Evolutionary conservation across 2,329 filamentous ascomycete genomes (phyloP), one percentile per base, ranked within the genome.

Genomic region (Daldinia sp.): DNA sequence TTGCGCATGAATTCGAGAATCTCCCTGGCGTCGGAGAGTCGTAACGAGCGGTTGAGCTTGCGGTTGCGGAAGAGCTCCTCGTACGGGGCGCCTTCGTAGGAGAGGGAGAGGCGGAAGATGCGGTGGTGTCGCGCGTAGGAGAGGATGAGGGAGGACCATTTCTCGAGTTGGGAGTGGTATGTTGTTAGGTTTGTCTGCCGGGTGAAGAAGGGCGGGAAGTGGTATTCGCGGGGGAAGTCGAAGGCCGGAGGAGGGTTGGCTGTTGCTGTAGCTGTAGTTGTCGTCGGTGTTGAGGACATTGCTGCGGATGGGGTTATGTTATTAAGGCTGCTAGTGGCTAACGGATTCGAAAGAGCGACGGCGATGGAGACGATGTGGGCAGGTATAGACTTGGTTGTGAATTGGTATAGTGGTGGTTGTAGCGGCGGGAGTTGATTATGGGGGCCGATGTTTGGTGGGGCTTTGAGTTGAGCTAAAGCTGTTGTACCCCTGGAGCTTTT

Each of bases 91-190:
- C 60, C 60, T 0, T 60, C 60, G 60, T 61, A 60, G n/a, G 83
- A 80, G 34, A 96, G 81, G 3, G 89, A 85, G 57, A 98, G 86
- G 58, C 87, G 87, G 82, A 89, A 97, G 74, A 94, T 80, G 70
- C 87, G 88, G 80, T 94, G 83, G 79, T 92, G 85, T 0, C 87
- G 87, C 78, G 91, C 92, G 88, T 96, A 97, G 74, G 89, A 78
- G 64, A 93, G 92, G 74, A 98, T 87, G 13, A 97, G 86, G 29
- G 86, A 78, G n/a, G 90, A 88, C 95, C 95, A 99, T 78, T 94
- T 94, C 61, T 85, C 82, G 64, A 93, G 88, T 74, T 95, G 92
- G 45, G 89, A 87, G 77, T 89, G 86, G 74, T 85, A 89, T 8
- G 91, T 94, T 27, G 85, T 85, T 64, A 87, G 82, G 79, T 92